Evolutionary conservation across 1,284 basidiomycete genomes (phyloP).

Genomic region (Thecaphora thlaspeos): DNA sequence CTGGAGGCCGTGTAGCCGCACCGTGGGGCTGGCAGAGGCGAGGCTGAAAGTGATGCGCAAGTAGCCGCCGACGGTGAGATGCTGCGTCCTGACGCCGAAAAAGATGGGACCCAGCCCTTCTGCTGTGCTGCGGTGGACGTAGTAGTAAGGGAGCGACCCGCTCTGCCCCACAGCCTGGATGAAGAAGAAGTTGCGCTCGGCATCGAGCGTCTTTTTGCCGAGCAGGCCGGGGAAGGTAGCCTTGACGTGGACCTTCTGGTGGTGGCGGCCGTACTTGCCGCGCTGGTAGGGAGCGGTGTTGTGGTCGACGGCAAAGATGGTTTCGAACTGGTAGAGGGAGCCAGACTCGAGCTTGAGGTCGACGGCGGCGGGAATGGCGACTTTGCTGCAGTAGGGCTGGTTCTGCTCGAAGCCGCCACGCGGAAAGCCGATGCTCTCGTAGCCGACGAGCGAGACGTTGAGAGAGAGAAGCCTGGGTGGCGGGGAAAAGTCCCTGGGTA

Average conservation of each 20-base stretch:
- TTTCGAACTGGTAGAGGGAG: constrained; percentile 32
- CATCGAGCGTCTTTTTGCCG: constrained; percentile 26
- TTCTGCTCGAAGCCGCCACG: constrained; percentile 41
- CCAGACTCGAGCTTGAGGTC: constrained; percentile 31
- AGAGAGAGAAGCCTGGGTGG: constrained; percentile 26
- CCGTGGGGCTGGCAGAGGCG: constrained; percentile 19
- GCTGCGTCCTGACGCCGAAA: constrained; percentile 27
- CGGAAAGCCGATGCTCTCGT: constrained; percentile 33
- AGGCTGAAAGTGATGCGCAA: constrained; percentile 31
- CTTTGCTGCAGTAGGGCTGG: constrained; percentile 33
- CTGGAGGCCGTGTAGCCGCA: constrained; percentile 29
- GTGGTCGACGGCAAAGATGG: constrained; percentile 32
- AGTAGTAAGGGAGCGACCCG: constrained; percentile 30
- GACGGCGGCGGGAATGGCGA: constrained; percentile 25
- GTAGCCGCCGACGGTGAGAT: constrained; percentile 39
- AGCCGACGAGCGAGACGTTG: constrained; percentile 23
- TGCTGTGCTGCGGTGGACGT: constrained; percentile 26
- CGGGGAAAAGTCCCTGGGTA: constrained; percentile 17
- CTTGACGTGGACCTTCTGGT: constrained; percentile 34
- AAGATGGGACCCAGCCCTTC: constrained; percentile 32
- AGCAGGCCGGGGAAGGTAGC: constrained; percentile 35
- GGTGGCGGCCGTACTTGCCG: constrained; percentile 34
- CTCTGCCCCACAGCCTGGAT: constrained; percentile 17
- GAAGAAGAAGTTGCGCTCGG: constrained; percentile 37
- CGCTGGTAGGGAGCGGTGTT: constrained; percentile 34